Evolutionary conservation across 805 yeast species (phyloP).

Genomic region (Dipodascopsis uninucleata): DNA sequence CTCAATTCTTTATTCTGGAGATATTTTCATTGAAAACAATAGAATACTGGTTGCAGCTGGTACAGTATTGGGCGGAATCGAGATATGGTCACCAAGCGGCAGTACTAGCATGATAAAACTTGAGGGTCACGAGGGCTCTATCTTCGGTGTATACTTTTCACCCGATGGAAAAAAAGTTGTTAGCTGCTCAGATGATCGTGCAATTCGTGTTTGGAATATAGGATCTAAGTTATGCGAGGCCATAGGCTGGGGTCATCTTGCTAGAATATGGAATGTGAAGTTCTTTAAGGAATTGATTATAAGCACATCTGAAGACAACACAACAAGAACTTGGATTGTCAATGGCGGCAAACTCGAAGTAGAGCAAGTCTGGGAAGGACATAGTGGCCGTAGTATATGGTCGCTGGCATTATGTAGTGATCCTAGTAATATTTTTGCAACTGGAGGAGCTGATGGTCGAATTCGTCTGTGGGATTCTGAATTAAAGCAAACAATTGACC

Average conservation of each 20-base stretch:
- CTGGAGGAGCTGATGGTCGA: conserved; percentile 94
- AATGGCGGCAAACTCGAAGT: conserved; percentile 40
- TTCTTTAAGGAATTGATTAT: conserved; percentile 50
- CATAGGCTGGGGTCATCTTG: conserved; percentile 94
- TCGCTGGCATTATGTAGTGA: conserved; percentile 54
- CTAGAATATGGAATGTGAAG: conserved; percentile 82
- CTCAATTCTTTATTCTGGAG: conserved; percentile 76
- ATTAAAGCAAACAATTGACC: conserved; percentile 12
- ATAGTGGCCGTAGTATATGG: conserved; percentile 87
- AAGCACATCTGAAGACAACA: conserved; percentile 83
- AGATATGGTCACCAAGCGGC: conserved; percentile 63
- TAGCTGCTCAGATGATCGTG: conserved; percentile 92
- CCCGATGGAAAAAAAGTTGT: conserved; percentile 52
- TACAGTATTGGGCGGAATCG: conserved; percentile 84
- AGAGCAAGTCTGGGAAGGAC: conserved; percentile 57
- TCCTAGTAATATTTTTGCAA: conserved; percentile 52
- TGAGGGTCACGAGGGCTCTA: conserved; percentile 84
- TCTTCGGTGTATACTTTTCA: conserved; percentile 72
- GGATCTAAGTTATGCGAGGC: conserved; percentile 56
- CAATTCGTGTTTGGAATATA: conserved; percentile 72
- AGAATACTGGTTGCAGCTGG: conserved; percentile 73
- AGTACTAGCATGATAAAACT: too few relatives aligned
- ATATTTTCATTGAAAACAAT: conserved; percentile 47
- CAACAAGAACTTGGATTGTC: conserved; percentile 73
- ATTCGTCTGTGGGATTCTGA: conserved; percentile 51